Conservation (phyloP, 2,329 filamentous ascomycete genomes). For the Pseudopyrenochaeta lycopersici region DNA sequence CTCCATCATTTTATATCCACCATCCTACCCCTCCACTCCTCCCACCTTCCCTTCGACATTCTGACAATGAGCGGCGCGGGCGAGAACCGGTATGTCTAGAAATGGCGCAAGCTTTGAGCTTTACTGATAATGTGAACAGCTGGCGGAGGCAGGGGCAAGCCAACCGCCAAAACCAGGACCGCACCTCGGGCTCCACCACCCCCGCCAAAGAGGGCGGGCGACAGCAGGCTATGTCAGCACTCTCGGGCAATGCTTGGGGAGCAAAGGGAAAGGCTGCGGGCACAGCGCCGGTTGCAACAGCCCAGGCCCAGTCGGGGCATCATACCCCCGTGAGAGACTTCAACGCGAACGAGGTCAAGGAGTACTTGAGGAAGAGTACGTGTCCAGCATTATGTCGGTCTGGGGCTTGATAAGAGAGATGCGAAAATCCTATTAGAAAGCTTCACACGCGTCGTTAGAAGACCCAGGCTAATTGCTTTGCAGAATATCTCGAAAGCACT, state of each 20-base stretch:
- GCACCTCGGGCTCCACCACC: conserved; percentile 42
- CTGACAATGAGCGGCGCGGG: conserved; percentile 49
- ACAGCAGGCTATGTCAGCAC: conserved; percentile 42
- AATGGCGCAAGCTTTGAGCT: neutral
- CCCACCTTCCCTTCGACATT: conserved; percentile 32
- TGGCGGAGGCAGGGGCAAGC: conserved; percentile 47
- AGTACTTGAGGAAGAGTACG: conserved; percentile 53
- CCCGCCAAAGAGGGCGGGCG: conserved; percentile 44
- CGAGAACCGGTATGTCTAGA: conserved; percentile 45
- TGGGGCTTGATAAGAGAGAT: neutral
- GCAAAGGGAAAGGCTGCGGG: conserved; percentile 41
- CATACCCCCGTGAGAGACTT: conserved; percentile 52
- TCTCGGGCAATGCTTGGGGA: conserved; percentile 48
- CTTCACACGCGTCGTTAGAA: neutral
- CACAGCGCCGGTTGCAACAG: conserved; percentile 20
- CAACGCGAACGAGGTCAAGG: conserved; percentile 55
- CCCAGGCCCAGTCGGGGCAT: conserved; percentile 35
- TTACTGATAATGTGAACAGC: conserved; percentile 33
- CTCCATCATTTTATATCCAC: conserved; percentile 41
- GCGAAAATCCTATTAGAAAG: neutral
- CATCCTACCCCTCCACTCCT: conserved; percentile 36
- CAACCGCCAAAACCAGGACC: conserved; percentile 40
- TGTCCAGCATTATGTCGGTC: conserved; percentile 6
- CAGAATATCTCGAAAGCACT: conserved; percentile 41
- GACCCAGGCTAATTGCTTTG: conserved; percentile 26